A percentile compares a stretch with the other conserved stretches of the same genome.
These are phyloP conservation scores for Kwoniella dejecticola DNA, from an alignment of 768 basidiomycete species.

Conservation along the genomic window DNA sequence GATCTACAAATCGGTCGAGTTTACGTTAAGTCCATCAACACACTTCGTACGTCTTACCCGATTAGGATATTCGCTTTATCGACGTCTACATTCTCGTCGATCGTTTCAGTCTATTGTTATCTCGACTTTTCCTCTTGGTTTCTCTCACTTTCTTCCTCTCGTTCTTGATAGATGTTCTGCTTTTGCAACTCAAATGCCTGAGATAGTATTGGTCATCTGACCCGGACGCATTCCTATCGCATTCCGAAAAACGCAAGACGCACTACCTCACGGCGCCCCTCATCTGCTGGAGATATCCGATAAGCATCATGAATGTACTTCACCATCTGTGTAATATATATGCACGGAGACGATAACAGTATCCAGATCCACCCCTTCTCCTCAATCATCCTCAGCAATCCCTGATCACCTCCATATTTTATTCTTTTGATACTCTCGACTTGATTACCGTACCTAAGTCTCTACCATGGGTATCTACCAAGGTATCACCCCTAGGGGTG, in stretches of 20 bases:
- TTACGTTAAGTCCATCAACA: no score
- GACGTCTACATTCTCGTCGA: neutral
- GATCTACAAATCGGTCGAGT: no score
- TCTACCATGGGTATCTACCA: conserved; percentile 15
- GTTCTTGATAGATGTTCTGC: no score
- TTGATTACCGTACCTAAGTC: no score
- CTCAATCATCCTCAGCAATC: neutral
- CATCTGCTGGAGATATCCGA: conserved; percentile 1
- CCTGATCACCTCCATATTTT: neutral
- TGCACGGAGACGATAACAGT: neutral
- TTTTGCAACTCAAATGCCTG: neutral
- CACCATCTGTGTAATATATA: neutral
- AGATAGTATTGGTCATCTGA: conserved; percentile 2
- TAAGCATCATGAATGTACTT: neutral
- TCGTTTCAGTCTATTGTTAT: neutral
- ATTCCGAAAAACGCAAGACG: neutral
- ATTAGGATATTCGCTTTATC: neutral
- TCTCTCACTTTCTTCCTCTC: no score
- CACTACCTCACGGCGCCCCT: conserved; percentile 3
- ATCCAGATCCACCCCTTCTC: no score
- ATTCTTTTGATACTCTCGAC: neutral
- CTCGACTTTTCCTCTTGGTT: neutral
- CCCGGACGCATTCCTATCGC: neutral
- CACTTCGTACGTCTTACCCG: no score
- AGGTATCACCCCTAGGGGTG: conserved; percentile 13